A percentile compares a stretch with the other conserved stretches of the same genome.
Conservation (phyloP, 2,329 filamentous ascomycete species). For the Neonectria coccinea region DNA sequence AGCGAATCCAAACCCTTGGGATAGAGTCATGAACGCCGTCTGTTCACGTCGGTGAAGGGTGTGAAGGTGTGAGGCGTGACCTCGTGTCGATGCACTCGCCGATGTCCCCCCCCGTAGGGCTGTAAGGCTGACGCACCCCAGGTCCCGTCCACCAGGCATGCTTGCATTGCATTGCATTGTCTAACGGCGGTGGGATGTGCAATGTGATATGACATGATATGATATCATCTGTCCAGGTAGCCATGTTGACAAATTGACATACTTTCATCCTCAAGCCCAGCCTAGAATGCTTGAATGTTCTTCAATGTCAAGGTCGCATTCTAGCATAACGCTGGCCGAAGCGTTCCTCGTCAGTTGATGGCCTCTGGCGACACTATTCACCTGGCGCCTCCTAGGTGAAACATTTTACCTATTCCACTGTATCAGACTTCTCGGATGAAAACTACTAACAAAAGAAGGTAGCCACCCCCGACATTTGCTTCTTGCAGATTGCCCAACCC, state of each 20-base stretch:
- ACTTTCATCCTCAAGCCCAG: background rate
- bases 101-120: conserved; percentile 34
- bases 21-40: background rate
- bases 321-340: background rate
- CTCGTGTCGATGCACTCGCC: background rate
- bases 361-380: background rate
- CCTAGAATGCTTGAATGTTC: background rate
- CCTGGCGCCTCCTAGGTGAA: background rate
- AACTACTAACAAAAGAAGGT: background rate
- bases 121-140: conserved; percentile 41
- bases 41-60: background rate
- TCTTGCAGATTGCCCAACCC: background rate
- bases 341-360: background rate
- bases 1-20: background rate
- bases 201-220: background rate
- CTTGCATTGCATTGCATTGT: background rate
- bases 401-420: background rate
- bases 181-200: background rate
- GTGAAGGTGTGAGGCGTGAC: background rate
- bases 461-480: background rate
- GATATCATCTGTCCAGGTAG: background rate
- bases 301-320: background rate
- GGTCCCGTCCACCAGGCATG: background rate
- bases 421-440: background rate
- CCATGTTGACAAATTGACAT: background rate